These are phyloP conservation scores for Hyphopichia khmerensis DNA, from an alignment of 1,139 yeast genomes.

Conservation along the genomic window DNA sequence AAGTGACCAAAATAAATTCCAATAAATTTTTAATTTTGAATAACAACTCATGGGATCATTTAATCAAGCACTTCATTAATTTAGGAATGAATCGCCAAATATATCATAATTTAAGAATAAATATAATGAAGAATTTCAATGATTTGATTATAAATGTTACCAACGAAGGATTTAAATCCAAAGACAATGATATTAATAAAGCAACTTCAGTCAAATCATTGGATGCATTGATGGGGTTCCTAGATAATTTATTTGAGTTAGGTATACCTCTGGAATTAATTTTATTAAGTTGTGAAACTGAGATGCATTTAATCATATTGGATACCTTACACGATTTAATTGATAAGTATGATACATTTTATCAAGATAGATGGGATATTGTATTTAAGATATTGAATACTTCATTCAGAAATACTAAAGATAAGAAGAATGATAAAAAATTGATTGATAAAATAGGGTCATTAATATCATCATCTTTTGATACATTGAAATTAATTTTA, in stretches of 20 bases:
- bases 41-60: slow-evolving; percentile 44
- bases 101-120: slow-evolving; percentile 43
- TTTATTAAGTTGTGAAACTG: slow-evolving; percentile 56
- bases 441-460: slow-evolving; percentile 43
- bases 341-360: slow-evolving; percentile 64
- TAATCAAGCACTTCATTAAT: slow-evolving; percentile 44
- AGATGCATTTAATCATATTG: slow-evolving; percentile 61
- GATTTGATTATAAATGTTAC: slow-evolving; percentile 48
- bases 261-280: slow-evolving; percentile 43
- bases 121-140: slow-evolving; percentile 50
- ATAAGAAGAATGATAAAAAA: slow-evolving; percentile 23
- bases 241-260: slow-evolving; percentile 30
- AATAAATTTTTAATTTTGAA: slow-evolving; percentile 43
- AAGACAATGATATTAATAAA: slow-evolving; percentile 14
- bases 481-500: slow-evolving; percentile 74
- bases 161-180: slow-evolving; percentile 38
- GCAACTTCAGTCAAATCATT: slow-evolving; percentile 38
- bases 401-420: slow-evolving; percentile 51
- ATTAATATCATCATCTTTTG: slow-evolving; percentile 66
- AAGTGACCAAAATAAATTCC: slow-evolving; percentile 51
- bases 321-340: slow-evolving; percentile 66
- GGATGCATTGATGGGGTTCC: slow-evolving; percentile 32
- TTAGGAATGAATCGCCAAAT: slow-evolving; percentile 36
- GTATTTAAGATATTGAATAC: slow-evolving; percentile 69
- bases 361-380: slow-evolving; percentile 63